Base-by-base conservation (phyloP, 2,329 filamentous ascomycete species). In the Lasiodiplodia citricola region DNA sequence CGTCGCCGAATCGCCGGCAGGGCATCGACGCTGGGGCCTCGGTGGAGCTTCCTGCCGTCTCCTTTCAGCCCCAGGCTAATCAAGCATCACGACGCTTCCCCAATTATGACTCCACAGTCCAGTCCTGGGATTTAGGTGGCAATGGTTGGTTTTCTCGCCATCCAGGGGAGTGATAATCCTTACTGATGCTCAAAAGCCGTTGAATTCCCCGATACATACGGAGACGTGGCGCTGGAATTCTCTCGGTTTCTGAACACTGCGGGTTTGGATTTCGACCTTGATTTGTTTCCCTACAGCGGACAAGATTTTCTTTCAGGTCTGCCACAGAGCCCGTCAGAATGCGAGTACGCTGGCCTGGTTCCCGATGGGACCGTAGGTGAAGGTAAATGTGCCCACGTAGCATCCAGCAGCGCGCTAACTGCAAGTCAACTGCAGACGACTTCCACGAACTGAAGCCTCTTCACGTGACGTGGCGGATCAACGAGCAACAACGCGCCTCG, bases 391-490 rank as follows among this genome's bases (percentile, higher is more conserved):
- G 31, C 31, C 31, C 7, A 1, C 2, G 31, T 28, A n/a, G 28
- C 13, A n/a, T 13, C 16, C 11, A 10, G 8, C 31, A 1, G 31
- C 1, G 31, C 31, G 31, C 31, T 35, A 35, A 35, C 1, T 35
- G 31, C 31, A 35, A 35, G 31, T 35, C 31, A 35, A 35, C 31
- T 10, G 6, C 31, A 62, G 57, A 62, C 41, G 57, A 62, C 37
- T 62, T 62, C n/a, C 13, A 44, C 57, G 35, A 62, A 44, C 57
- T 62, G 31, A 62, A 62, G n/a, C 57, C 57, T 14, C n/a, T 62
- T 0, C 28, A 62, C 14, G 18, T 62, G 18, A 28, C 35, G 11
- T 62, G 57, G 57, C 10, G 35, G 4, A 21, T 62, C 23, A 35
- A 62, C 23, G 57, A 62, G 35, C 35, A 41, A n/a, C 57, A 62